Percentiles rank a stretch among this genome's conserved stretches.
phyloP scores from a whole-genome alignment of 805 yeast species.

The Starmerella kuoi region DNA sequence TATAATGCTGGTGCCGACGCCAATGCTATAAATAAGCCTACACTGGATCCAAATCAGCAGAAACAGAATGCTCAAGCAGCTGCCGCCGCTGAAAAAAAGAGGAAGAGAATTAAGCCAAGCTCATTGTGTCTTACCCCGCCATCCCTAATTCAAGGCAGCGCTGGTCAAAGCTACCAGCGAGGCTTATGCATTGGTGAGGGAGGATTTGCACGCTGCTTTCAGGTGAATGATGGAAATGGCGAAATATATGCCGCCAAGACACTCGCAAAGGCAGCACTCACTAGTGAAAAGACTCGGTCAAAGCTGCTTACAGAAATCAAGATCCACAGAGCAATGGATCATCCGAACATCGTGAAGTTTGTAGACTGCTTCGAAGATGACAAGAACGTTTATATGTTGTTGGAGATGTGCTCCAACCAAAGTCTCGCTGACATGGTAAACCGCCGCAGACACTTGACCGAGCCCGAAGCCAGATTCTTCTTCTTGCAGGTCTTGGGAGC shows the following conservation, averaged over 20 bases:
- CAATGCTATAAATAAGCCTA: not conserved
- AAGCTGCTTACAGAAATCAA: slow-evolving; percentile 81
- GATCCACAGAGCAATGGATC: slow-evolving; percentile 81
- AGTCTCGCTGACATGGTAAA: slow-evolving; percentile 86
- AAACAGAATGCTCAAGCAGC: not conserved
- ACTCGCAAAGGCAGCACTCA: slow-evolving; percentile 89
- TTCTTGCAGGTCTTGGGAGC: slow-evolving; percentile 93
- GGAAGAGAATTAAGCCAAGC: slow-evolving; percentile 65
- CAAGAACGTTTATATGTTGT: slow-evolving; percentile 77
- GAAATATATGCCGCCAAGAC: slow-evolving; percentile 90
- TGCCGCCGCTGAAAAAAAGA: slow-evolving; percentile 10
- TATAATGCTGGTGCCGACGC: not conserved
- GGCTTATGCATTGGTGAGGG: slow-evolving; percentile 94
- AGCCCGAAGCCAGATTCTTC: slow-evolving; percentile 81
- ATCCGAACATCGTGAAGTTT: slow-evolving; percentile 81
- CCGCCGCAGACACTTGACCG: slow-evolving; percentile 70
- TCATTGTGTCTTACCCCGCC: slow-evolving; percentile 95
- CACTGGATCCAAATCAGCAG: not conserved
- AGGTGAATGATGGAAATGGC: slow-evolving; percentile 80
- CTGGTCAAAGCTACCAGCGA: slow-evolving; percentile 79
- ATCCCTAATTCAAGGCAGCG: slow-evolving; percentile 72
- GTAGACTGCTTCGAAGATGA: slow-evolving; percentile 97
- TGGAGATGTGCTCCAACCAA: slow-evolving; percentile 92
- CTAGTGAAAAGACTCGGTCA: slow-evolving; percentile 72
- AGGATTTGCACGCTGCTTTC: slow-evolving; percentile 97